Conservation (phyloP, 163 green algal genomes). For the Scenedesmus sp. region DNA sequence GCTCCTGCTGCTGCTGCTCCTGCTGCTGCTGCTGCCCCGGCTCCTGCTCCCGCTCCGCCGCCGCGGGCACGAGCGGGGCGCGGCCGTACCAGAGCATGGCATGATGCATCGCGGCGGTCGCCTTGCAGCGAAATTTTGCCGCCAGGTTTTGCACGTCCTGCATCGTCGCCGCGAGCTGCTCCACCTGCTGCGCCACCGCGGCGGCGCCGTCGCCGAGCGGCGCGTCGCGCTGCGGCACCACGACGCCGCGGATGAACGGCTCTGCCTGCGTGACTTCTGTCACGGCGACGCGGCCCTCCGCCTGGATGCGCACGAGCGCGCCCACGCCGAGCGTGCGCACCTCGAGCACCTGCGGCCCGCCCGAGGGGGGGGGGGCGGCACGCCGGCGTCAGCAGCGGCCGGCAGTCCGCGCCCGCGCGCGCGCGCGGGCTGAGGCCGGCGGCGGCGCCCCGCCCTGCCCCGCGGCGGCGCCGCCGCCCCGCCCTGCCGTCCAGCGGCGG, state of each 20-base stretch:
- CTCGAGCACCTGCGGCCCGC: constrained; percentile 35
- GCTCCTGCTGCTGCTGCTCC: constrained; percentile 3
- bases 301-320: constrained; percentile 25
- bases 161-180: constrained; percentile 31
- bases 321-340: constrained; percentile 22
- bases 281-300: constrained; percentile 27
- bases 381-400: neutral
- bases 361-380: no score
- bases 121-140: constrained; percentile 24
- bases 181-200: neutral
- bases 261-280: neutral
- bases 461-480: neutral
- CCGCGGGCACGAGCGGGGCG: constrained; percentile 9
- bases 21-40: neutral
- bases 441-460: no score
- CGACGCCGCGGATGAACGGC: constrained; percentile 14
- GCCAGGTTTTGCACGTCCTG: constrained; percentile 39
- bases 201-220: neutral
- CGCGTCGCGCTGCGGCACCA: neutral
- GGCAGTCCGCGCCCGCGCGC: no score
- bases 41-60: constrained; percentile 3
- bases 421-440: no score
- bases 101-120: constrained; percentile 26
- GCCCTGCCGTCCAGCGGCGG: neutral
- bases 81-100: constrained; percentile 29